A percentile compares a stretch with the other conserved stretches of the same genome.
phyloP scores from a whole-genome alignment of 129 eudicot species.

The Ambrosia artemisiifolia region DNA sequence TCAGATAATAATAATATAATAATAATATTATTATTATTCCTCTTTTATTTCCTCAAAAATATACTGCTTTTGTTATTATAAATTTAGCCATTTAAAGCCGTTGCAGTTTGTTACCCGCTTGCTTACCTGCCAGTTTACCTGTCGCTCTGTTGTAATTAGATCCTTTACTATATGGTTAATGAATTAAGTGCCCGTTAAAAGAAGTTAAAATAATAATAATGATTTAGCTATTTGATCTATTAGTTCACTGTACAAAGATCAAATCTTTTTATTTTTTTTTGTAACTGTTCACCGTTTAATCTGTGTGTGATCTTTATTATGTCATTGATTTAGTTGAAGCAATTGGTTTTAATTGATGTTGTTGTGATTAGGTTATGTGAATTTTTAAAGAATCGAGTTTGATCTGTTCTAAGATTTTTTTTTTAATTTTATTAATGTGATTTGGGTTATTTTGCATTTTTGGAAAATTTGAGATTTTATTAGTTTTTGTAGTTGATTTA shows the following conservation, averaged over 20 bases:
- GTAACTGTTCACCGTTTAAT: background rate
- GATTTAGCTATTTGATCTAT: background rate
- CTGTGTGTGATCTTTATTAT: background rate
- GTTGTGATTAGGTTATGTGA: background rate
- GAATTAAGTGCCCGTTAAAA: too few relatives aligned
- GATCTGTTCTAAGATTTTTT: background rate
- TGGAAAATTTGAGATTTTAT: background rate
- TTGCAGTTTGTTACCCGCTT: too few relatives aligned
- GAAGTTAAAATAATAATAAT: too few relatives aligned
- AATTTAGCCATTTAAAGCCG: background rate
- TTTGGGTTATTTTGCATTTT: background rate
- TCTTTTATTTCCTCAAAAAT: background rate
- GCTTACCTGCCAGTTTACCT: too few relatives aligned
- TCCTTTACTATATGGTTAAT: too few relatives aligned
- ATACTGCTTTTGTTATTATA: background rate
- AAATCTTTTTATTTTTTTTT: background rate
- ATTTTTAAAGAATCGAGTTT: slow-evolving; percentile 6
- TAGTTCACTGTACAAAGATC: background rate
- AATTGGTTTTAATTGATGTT: background rate
- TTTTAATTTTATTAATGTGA: slow-evolving; percentile 2
- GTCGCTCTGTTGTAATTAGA: too few relatives aligned
- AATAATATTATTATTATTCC: too few relatives aligned
- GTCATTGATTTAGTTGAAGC: background rate
- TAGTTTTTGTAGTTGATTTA: background rate
- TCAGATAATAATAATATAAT: too few relatives aligned